Conservation (phyloP, 2,329 filamentous ascomycete genomes). For the Colletotrichum musae region DNA sequence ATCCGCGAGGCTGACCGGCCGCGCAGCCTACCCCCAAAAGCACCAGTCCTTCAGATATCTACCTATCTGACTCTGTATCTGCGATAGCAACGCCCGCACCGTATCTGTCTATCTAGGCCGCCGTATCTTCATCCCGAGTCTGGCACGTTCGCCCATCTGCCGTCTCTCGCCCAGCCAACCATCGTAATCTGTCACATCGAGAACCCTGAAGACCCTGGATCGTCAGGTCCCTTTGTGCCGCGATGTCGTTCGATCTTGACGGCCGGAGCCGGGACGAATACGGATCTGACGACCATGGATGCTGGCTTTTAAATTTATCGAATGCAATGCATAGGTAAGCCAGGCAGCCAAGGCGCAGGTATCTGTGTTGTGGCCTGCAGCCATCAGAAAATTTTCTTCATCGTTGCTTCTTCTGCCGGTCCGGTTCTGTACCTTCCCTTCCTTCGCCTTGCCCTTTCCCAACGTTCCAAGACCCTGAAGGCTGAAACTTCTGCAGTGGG, state of each 20-base stretch:
- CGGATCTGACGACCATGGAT: conserved; percentile 18
- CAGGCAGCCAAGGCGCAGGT: background rate
- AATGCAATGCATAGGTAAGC: background rate
- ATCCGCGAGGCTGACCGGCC: conserved; percentile 13
- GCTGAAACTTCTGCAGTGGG: conserved; percentile 40
- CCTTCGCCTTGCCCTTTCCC: conserved; percentile 1
- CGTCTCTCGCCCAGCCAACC: conserved; percentile 12
- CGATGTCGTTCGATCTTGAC: conserved; percentile 30
- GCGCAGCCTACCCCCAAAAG: conserved; percentile 1
- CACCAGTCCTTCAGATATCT: too few species aligned
- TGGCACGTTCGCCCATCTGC: background rate
- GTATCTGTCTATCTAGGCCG: conserved; percentile 18
- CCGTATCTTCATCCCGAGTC: conserved; percentile 30
- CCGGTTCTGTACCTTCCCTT: background rate
- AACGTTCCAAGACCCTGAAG: conserved; percentile 23
- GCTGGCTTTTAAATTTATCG: conserved; percentile 10
- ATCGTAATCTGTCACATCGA: background rate
- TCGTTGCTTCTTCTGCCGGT: background rate
- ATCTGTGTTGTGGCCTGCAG: background rate
- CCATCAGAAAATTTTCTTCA: background rate
- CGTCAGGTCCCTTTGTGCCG: conserved; percentile 5
- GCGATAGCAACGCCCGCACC: background rate
- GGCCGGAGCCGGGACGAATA: conserved; percentile 17
- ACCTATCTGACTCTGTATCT: background rate
- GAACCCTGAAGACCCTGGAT: conserved; percentile 6